These are phyloP conservation scores for Mucuna pruriens DNA, from an alignment of 306 rosid species.

Conservation along the genomic window DNA sequence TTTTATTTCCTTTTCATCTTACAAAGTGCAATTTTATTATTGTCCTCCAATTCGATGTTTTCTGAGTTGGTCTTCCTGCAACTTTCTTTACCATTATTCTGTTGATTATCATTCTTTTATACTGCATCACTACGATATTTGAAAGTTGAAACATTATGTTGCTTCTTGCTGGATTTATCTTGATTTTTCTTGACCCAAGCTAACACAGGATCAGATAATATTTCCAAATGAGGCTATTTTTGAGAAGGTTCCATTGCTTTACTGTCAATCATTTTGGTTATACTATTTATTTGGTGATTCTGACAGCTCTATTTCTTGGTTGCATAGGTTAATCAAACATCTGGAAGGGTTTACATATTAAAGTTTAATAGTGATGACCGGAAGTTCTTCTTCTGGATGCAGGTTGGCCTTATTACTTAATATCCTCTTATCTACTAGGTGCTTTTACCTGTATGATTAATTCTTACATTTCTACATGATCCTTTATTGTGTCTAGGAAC, in stretches of 20 bases:
- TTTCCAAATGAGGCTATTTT: constrained; percentile 93
- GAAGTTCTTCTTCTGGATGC: constrained; percentile 96
- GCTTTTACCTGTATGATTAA: neutral
- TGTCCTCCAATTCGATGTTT: neutral
- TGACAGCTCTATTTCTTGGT: constrained; percentile 31
- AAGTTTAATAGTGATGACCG: constrained; percentile 82
- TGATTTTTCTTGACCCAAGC: constrained; percentile 60
- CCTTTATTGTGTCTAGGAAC: constrained; percentile 63
- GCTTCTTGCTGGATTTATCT: constrained; percentile 24
- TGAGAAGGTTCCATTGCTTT: constrained; percentile 71
- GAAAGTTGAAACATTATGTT: constrained; percentile 14
- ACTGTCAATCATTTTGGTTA: constrained; percentile 18
- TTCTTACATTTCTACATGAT: constrained; percentile 27
- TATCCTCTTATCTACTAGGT: neutral
- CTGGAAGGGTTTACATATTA: constrained; percentile 90
- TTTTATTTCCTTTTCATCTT: neutral
- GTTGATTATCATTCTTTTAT: neutral
- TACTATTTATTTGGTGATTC: constrained; percentile 22
- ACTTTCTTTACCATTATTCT: neutral
- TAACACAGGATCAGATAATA: constrained; percentile 84
- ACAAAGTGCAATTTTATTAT: neutral
- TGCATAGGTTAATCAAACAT: constrained; percentile 79
- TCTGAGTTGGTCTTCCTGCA: neutral
- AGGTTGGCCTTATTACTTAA: constrained; percentile 56
- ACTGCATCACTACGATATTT: neutral